These are phyloP conservation scores for Calycina marina DNA, from an alignment of 2,329 filamentous ascomycete species.

Conservation along the genomic window DNA sequence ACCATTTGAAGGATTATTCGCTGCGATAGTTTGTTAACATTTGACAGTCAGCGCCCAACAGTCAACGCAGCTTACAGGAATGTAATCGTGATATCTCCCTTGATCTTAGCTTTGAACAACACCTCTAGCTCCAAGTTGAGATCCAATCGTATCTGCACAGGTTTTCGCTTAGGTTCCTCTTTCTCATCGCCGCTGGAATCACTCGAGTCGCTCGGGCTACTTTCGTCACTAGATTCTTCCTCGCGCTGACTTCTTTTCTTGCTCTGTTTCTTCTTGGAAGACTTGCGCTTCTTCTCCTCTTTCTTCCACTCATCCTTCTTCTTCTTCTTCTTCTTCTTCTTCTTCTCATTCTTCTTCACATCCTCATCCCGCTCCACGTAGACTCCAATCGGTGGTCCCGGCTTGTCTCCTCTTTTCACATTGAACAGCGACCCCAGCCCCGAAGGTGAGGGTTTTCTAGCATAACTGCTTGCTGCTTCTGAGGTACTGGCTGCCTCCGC, in stretches of 20 bases:
- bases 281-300: constrained; percentile 7
- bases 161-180: constrained; percentile 35
- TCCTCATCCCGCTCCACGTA: constrained; percentile 7
- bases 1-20: too few species aligned
- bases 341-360: constrained; percentile 3
- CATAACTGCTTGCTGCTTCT: neutral
- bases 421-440: too few species aligned
- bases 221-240: neutral
- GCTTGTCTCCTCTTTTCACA: neutral
- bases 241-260: neutral
- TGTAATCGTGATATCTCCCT: constrained; percentile 61
- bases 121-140: constrained; percentile 68
- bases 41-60: too few species aligned
- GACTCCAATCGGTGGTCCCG: constrained; percentile 10
- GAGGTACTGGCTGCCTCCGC: neutral
- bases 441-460: neutral
- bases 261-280: constrained; percentile 17
- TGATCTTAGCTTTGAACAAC: constrained; percentile 63
- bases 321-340: constrained; percentile 7
- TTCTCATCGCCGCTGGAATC: constrained; percentile 26
- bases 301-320: constrained; percentile 13
- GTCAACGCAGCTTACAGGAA: constrained; percentile 16
- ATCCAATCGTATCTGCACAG: constrained; percentile 54
- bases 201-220: neutral
- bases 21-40: too few species aligned